Percentiles rank a stretch among this genome's conserved stretches.
phyloP scores from a whole-genome alignment of 768 basidiomycete genomes.

The Trametes meyenii region DNA sequence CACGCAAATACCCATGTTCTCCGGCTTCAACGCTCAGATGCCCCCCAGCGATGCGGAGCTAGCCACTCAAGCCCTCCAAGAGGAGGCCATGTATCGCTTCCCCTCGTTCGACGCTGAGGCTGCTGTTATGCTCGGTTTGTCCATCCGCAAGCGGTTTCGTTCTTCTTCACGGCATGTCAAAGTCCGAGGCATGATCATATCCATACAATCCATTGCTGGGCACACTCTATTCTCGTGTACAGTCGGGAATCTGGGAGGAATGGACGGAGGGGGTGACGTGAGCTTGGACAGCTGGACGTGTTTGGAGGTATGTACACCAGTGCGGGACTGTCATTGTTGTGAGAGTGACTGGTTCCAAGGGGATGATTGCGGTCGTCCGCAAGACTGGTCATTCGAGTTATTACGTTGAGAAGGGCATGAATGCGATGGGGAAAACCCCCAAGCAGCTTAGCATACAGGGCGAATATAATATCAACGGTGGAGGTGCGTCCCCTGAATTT shows the following conservation, averaged over 20 bases:
- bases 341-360: constrained; percentile 22
- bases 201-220: constrained; percentile 77
- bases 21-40: constrained; percentile 58
- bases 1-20: constrained; percentile 52
- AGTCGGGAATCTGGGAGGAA: constrained; percentile 76
- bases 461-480: constrained; percentile 69
- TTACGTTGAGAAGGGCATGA: constrained; percentile 87
- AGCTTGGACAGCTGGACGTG: constrained; percentile 81
- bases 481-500: constrained; percentile 56
- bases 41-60: constrained; percentile 72
- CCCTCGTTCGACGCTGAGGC: constrained; percentile 74
- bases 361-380: constrained; percentile 77
- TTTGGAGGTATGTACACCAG: constrained; percentile 50
- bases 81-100: constrained; percentile 74
- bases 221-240: constrained; percentile 83
- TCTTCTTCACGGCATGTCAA: constrained; percentile 68
- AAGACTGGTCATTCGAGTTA: constrained; percentile 84
- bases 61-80: constrained; percentile 68
- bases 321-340: not conserved
- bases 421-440: constrained; percentile 77
- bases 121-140: constrained; percentile 78
- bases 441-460: constrained; percentile 71
- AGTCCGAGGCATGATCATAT: constrained; percentile 81
- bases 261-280: constrained; percentile 70
- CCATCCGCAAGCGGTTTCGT: constrained; percentile 83